Evolutionary conservation across 139 green algal species (phyloP), one percentile per base, ranked within the genome.

Genomic region (Astrephomene gubernaculifera): DNA sequence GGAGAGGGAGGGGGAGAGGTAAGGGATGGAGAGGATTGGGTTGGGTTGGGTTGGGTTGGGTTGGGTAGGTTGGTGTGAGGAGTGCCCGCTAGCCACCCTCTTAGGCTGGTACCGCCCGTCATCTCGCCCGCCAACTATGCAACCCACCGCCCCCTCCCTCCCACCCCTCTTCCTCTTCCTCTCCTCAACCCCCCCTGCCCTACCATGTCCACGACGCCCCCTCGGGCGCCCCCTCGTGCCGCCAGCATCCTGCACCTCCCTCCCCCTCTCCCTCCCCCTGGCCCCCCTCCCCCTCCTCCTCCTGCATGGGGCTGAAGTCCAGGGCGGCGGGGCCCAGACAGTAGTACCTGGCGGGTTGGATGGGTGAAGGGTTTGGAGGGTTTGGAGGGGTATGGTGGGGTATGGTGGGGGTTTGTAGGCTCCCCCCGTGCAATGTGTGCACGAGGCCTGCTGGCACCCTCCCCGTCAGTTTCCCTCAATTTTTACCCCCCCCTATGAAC

Each of bases 161-260:
- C n/a, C n/a, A n/a, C n/a, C n/a, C n/a, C n/a, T n/a, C n/a, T n/a
- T n/a, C n/a, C n/a, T n/a, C n/a, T n/a, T n/a, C n/a, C n/a, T n/a
- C n/a, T n/a, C n/a, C n/a, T n/a, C n/a, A n/a, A n/a, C n/a, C n/a
- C n/a, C n/a, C n/a, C n/a, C n/a, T n/a, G n/a, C n/a, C 36, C 21
- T 43, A 90, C 83, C 86, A 92, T 27, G 81, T 89, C 89, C 89
- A 93, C 25, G 73, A 76, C 4, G 84, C 87, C 52, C 87, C 79
- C 22, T 69, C n/a, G 2, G 35, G 22, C 5, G 43, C 24, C 1
- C 44, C 71, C 17, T 41, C 79, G 68, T 64, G 70, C 39, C 39
- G 39, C 7, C 9, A 7, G 14, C 27, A 64, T 10, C 25, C 79
- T 41, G 12, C 36, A 1, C 25, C 61, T n/a, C 54, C 61, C 63